phyloP scores from a whole-genome alignment of 371 early-diverging fungal species.

The Mortierella sp. region DNA sequence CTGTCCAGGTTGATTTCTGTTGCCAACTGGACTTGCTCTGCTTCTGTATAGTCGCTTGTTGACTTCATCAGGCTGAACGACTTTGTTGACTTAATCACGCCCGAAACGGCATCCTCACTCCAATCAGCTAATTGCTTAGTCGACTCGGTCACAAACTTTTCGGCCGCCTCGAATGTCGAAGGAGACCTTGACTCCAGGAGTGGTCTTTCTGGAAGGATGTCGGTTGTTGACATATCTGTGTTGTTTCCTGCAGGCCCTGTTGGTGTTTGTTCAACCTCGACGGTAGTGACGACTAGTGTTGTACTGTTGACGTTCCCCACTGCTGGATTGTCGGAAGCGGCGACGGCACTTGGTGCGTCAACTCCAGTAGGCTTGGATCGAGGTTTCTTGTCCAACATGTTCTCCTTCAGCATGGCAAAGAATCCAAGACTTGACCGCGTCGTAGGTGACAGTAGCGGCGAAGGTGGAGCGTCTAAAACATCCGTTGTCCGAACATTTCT shows the following conservation, averaged over 20 bases:
- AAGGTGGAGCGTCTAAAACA: background rate
- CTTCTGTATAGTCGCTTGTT: constrained; percentile 4
- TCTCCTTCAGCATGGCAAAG: constrained; percentile 42
- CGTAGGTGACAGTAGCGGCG: constrained; percentile 24
- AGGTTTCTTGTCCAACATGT: constrained; percentile 21
- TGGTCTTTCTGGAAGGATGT: background rate
- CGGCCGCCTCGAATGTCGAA: constrained; percentile 29
- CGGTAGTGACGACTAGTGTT: background rate
- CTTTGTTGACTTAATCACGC: constrained; percentile 25
- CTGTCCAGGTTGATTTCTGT: background rate
- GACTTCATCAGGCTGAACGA: constrained; percentile 5
- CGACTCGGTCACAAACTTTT: constrained; percentile 29
- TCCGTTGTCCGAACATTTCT: background rate
- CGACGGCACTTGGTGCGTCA: background rate
- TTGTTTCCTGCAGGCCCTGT: background rate
- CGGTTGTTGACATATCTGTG: background rate
- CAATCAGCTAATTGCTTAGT: constrained; percentile 31
- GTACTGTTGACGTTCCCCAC: background rate
- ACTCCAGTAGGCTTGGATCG: background rate
- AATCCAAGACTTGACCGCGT: constrained; percentile 27
- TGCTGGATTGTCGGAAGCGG: background rate
- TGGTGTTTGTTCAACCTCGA: background rate
- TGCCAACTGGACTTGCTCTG: constrained; percentile 11
- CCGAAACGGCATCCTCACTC: constrained; percentile 28
- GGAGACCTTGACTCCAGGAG: constrained; percentile 11